Base-by-base conservation (phyloP, 345 rosid genomes). In the Euphorbia pulcherrima region DNA sequence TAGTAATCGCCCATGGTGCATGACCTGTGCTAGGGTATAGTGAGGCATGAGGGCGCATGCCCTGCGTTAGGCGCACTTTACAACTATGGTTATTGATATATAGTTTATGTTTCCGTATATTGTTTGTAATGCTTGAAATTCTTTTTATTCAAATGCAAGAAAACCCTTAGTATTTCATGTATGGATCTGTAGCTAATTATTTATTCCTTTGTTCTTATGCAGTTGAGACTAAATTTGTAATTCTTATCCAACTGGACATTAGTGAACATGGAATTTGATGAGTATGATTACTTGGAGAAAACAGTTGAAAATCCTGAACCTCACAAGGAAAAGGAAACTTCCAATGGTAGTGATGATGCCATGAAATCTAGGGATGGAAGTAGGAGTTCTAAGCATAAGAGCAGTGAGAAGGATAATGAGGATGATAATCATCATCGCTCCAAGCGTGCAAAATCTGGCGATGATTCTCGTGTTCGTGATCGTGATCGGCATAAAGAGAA, bases 211-310 rank as follows among this genome's bases (percentile, higher is more conserved):
- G 0, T 35, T 74, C 0, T 65, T 53, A 30, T 48, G 56, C 56
- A 27, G 57, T 17, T 52, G 58, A 18, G 16, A 40, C 17, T 17
- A 35, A 30, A 26, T 64, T 60, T 13, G 26, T 46, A 29, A 52
- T 69, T 55, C 47, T 23, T 40, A 41, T 29, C 64, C 68, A 59
- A 23, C 23, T 28, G 46, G 74, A 73, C 21, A 46, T 52, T 47
- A 58, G 57, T 53, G 54, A 56, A 24, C 58, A 88, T 90, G 96
- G 98, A 92, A 63, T 92, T 90, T 72, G 99, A 94, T 77, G 99
- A 91, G 85, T 91, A 91, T 61, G 97, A 94, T 39, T 94, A 94
- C 81, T 72, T 91, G 72, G 99, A 94, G 85, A 89, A 86, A 71
- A 83, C 80, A 0, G 97, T 94, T 77, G 99, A 94, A 48, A 91